Base-by-base conservation (phyloP, 2,329 filamentous ascomycete genomes). In the Exophiala sp. region DNA sequence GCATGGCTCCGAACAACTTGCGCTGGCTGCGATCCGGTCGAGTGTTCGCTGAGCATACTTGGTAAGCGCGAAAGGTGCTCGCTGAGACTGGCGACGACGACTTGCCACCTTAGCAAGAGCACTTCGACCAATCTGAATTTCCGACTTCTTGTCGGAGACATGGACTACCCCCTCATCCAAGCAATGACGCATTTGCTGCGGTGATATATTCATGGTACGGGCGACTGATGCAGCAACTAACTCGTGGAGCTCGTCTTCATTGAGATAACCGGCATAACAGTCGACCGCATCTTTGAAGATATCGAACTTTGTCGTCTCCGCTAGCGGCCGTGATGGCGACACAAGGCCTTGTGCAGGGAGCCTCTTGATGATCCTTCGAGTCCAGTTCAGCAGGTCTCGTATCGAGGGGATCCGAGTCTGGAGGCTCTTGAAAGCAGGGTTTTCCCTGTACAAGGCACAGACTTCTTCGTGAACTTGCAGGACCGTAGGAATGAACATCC, bases 211-310 rank as follows among this genome's bases (percentile, higher is more conserved):
- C 72, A 99, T 86, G 63, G 91, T 87, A 71, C 95, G 85, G 0
- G 91, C 91, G 57, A 97, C 89, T 41, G 81, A 81, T 44, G 79
- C 76, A 40, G 87, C 82, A 32, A 95, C 74, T 3, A 76, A 71
- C 43, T 75, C 73, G 46, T 84, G 83, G 29, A 84, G 74, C 10
- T 81, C 76, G 29, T 79, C 78, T 52, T 86, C 86, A 8, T 87
- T 86, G 42, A 94, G 76, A 66, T 87, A 89, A 50, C 88, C 89
- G 39, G 89, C 85, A 69, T 99, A 97, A 66, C 91, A 95, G 70
- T 99, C 94, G 48, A 94, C 80, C 0, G 91, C 89, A 67, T 99
- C 94, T 74, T 96, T 82, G 65, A 96, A 96, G 71, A 97, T 95
- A 64, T 87, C 84, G 65, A 96, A 87, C 60, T 83, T 78, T 0